Evolutionary conservation across 495 filamentous ascomycete genomes (phyloP).

Genomic region (Talaromyces trachyspermus): DNA sequence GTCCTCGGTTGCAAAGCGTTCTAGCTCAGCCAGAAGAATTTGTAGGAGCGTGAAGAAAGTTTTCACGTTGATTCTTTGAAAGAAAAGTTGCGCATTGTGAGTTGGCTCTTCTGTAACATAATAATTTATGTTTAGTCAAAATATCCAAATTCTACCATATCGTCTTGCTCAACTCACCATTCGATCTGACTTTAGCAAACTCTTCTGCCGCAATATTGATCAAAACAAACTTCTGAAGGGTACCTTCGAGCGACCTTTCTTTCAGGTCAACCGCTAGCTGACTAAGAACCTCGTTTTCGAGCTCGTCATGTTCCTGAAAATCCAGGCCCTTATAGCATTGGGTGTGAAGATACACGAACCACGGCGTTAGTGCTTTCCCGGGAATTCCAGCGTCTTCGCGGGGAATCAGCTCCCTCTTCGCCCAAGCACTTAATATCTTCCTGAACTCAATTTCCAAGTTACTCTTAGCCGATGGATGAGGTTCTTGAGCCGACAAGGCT

Average conservation of each 20-base stretch:
- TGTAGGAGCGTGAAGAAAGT: conserved; percentile 73
- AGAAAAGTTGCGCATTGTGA: conserved; percentile 57
- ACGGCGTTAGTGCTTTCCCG: conserved; percentile 54
- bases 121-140: background rate
- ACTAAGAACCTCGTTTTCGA: conserved; percentile 79
- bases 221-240: conserved; percentile 70
- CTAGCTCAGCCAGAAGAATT: conserved; percentile 59
- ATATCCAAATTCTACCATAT: too few relatives aligned
- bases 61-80: conserved; percentile 73
- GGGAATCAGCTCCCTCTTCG: conserved; percentile 49
- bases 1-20: conserved; percentile 48
- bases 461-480: conserved; percentile 59
- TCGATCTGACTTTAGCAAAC: conserved; percentile 53
- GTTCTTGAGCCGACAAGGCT: conserved; percentile 61
- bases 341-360: conserved; percentile 85
- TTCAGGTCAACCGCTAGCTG: conserved; percentile 69
- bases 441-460: conserved; percentile 82
- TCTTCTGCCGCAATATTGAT: conserved; percentile 81
- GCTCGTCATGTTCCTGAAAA: conserved; percentile 67
- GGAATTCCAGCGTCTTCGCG: conserved; percentile 44
- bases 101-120: conserved; percentile 27
- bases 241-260: conserved; percentile 55
- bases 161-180: too few relatives aligned
- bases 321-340: conserved; percentile 68
- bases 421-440: conserved; percentile 55